Evolutionary conservation across 2,329 filamentous ascomycete genomes (phyloP).

Genomic region (Colletotrichum viniferum): DNA sequence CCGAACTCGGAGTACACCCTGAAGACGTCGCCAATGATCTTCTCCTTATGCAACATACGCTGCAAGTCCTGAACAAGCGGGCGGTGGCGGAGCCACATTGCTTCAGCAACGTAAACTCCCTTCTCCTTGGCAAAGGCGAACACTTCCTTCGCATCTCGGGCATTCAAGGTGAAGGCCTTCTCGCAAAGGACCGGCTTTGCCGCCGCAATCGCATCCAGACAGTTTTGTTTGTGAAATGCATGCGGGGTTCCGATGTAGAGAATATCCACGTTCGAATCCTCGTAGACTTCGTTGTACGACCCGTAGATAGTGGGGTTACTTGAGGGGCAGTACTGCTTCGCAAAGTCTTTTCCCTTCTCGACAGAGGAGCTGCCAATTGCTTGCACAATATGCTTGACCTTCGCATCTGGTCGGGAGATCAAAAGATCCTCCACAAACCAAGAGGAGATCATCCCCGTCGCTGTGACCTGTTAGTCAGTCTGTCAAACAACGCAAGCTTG

Average conservation of each 20-base stretch:
- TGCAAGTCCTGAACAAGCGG: slow-evolving; percentile 40
- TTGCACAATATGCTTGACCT: slow-evolving; percentile 44
- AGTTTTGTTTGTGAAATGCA: slow-evolving; percentile 46
- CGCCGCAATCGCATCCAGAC: slow-evolving; percentile 43
- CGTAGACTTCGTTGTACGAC: slow-evolving; percentile 43
- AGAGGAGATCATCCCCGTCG: slow-evolving; percentile 43
- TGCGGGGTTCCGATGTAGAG: slow-evolving; percentile 52
- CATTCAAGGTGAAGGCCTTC: slow-evolving; percentile 48
- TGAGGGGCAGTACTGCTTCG: slow-evolving; percentile 32
- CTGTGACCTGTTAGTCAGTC: background rate
- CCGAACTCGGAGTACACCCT: slow-evolving; percentile 45
- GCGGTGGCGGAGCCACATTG: slow-evolving; percentile 50
- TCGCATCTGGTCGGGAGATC: slow-evolving; percentile 36
- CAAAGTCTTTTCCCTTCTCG: slow-evolving; percentile 42
- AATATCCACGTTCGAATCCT: slow-evolving; percentile 45
- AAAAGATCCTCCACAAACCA: slow-evolving; percentile 49
- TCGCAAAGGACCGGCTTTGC: slow-evolving; percentile 51
- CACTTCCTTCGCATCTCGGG: slow-evolving; percentile 41
- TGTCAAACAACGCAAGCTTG: background rate
- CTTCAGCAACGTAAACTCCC: slow-evolving; percentile 49
- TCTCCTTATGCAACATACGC: slow-evolving; percentile 41
- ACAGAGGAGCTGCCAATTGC: slow-evolving; percentile 45
- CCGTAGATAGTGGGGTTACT: slow-evolving; percentile 38
- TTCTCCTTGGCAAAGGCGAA: slow-evolving; percentile 41
- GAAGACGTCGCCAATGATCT: slow-evolving; percentile 40